Base-by-base conservation (phyloP, 2,329 filamentous ascomycete species). In the Nothomitra cinnamomea region DNA sequence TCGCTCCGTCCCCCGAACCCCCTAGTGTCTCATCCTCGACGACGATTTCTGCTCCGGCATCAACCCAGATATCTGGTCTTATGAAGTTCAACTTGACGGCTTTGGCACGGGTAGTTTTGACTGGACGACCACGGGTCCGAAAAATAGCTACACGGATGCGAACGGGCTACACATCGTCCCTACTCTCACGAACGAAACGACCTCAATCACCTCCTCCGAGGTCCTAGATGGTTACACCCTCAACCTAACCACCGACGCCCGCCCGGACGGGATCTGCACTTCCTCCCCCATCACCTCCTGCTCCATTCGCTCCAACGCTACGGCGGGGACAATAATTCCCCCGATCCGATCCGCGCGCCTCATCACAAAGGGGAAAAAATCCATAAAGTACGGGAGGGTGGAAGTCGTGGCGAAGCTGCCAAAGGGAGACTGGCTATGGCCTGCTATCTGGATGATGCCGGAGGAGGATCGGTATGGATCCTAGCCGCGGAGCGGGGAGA, bases 361-460 rank as follows among this genome's bases (percentile, higher is more conserved):
- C 10, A 70, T 66, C 22, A 77, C 74, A 6, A 67, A 67, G 55
- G 69, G 69, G 8, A 73, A 70, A 53, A 70, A 69, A 56, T 65
- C 64, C 12, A 71, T 77, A 57, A 66, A 61, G 40, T 77, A 76
- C 58, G 74, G 74, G 1, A 65, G 69, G 45, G 69, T 78, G 32
- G 76, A 79, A 59, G 72, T 79, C 6, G 68, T 70, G 2, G 75
- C 75, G 17, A 72, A 73, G 56, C 61, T 78, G 58, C 73, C 75
- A 5, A 62, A 62, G 36, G 75, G 75, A 3, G 72, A 77, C 60
- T 78, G 75, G 75, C 61, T 78, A 21, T 77, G 74, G 75, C 74
- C 70, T 38, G 35, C n/a, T n/a, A n/a, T n/a, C n/a, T n/a, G n/a
- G n/a, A n/a, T n/a, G n/a, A n/a, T n/a, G n/a, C n/a, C n/a, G 35